These are phyloP conservation scores for Cordyceps farinosa DNA, from an alignment of 2,329 filamentous ascomycete genomes.

Conservation along the genomic window DNA sequence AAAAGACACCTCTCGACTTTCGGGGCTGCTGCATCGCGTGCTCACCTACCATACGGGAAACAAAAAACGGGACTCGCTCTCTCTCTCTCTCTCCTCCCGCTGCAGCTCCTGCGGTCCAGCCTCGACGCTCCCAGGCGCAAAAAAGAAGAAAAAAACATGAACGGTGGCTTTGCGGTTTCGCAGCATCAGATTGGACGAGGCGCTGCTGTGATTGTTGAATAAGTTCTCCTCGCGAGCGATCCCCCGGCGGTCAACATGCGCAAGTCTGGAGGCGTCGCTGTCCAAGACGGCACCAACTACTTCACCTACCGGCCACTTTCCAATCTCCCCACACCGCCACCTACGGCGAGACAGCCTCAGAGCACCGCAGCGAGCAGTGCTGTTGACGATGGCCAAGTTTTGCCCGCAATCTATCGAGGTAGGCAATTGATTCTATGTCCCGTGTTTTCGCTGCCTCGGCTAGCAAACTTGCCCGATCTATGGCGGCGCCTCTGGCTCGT, in stretches of 20 bases:
- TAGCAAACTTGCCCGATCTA: not conserved
- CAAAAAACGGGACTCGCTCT: not conserved
- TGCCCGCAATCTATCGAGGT: constrained; percentile 37
- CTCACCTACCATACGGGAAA: constrained; percentile 1
- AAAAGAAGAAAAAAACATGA: constrained; percentile 14
- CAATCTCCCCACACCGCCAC: constrained; percentile 64
- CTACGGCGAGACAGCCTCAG: constrained; percentile 47
- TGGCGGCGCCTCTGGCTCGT: not conserved
- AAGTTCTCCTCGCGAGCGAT: not conserved
- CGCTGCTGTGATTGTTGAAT: constrained; percentile 3
- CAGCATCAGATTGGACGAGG: constrained; percentile 11
- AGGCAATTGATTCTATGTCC: constrained; percentile 18
- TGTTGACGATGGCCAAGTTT: constrained; percentile 44
- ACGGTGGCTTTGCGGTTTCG: not conserved
- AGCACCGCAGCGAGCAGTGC: constrained; percentile 23
- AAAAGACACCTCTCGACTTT: not conserved
- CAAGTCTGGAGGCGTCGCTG: constrained; percentile 22
- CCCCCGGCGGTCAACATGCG: constrained; percentile 17
- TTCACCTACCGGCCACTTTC: constrained; percentile 66
- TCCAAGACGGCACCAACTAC: constrained; percentile 47
- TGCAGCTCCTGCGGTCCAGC: not conserved
- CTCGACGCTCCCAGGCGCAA: not conserved
- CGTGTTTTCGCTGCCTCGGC: not conserved
- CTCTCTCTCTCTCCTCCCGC: not conserved
- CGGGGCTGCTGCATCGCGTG: constrained; percentile 10